Conservation (phyloP, 2,329 filamentous ascomycete species). For the Aspergillus felis region DNA sequence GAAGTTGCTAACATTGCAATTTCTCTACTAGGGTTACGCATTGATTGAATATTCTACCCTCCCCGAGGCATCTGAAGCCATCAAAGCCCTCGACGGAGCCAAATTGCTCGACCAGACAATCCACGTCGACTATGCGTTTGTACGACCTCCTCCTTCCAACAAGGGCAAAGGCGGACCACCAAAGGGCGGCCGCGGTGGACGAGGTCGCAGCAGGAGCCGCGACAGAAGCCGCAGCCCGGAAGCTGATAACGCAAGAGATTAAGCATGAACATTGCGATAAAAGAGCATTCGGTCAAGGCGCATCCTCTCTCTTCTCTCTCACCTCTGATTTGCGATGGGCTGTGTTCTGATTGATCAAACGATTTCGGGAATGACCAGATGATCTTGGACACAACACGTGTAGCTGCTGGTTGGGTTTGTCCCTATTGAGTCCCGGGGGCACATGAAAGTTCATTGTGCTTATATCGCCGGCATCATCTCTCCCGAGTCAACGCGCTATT, state of each 20-base stretch:
- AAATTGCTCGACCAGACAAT: slow-evolving; percentile 65
- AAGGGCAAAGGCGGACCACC: slow-evolving; percentile 39
- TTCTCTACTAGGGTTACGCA: slow-evolving; percentile 54
- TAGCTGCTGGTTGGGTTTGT: background rate
- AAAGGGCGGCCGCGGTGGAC: slow-evolving; percentile 41
- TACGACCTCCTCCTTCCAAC: slow-evolving; percentile 53
- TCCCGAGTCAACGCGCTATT: background rate
- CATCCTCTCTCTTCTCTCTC: background rate
- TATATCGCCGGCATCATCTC: slow-evolving; percentile 17
- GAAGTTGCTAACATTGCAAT: background rate
- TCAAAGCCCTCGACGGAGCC: slow-evolving; percentile 57
- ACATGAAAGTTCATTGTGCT: background rate
- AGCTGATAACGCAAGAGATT: slow-evolving; percentile 33
- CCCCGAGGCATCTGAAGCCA: slow-evolving; percentile 59
- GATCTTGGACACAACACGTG: background rate
- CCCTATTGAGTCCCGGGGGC: background rate
- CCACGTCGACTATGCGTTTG: slow-evolving; percentile 62
- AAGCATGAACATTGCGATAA: slow-evolving; percentile 7
- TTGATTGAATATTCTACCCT: slow-evolving; percentile 64
- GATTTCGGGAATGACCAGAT: background rate
- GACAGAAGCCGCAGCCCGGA: slow-evolving; percentile 45
- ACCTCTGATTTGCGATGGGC: background rate
- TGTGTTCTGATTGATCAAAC: background rate
- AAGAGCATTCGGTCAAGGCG: slow-evolving; percentile 1
- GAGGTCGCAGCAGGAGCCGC: slow-evolving; percentile 43